These are phyloP conservation scores for Aspergillus nidulans DNA, from an alignment of 495 filamentous ascomycete genomes.

Conservation along the genomic window DNA sequence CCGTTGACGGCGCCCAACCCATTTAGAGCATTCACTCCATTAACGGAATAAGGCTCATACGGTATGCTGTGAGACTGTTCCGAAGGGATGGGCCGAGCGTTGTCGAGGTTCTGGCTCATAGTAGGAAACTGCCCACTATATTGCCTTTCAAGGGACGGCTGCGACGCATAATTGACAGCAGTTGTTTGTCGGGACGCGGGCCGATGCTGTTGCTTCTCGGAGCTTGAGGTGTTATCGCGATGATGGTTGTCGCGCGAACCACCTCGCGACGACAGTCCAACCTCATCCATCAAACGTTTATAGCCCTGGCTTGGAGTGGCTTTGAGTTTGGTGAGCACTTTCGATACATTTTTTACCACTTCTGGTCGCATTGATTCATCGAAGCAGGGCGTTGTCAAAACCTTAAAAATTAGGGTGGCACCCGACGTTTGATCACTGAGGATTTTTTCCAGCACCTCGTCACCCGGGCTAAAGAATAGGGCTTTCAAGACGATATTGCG, in stretches of 20 bases:
- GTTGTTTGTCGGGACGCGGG: constrained; percentile 45
- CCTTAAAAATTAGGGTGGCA: constrained; percentile 96
- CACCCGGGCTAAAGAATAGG: constrained; percentile 88
- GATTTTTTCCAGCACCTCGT: constrained; percentile 85
- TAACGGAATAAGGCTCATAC: constrained; percentile 42
- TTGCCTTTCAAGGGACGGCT: constrained; percentile 43
- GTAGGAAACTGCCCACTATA: constrained; percentile 43
- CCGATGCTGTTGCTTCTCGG: constrained; percentile 46
- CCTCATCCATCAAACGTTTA: constrained; percentile 97
- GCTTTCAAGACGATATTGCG: constrained; percentile 89
- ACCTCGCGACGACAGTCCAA: constrained; percentile 69
- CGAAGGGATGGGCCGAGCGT: constrained; percentile 32
- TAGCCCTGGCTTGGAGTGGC: constrained; percentile 93
- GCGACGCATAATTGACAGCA: constrained; percentile 36
- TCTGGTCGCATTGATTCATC: constrained; percentile 85
- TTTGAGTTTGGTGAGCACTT: constrained; percentile 84
- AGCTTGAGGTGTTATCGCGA: constrained; percentile 31
- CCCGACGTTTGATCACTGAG: constrained; percentile 87
- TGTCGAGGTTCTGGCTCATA: constrained; percentile 35
- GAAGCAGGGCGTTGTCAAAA: constrained; percentile 95
- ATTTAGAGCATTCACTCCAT: constrained; percentile 29
- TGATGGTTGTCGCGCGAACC: constrained; percentile 46
- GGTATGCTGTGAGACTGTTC: constrained; percentile 35
- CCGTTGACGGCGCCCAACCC: constrained; percentile 23
- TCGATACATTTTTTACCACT: constrained; percentile 85